Evolutionary conservation across 2,329 filamentous ascomycete genomes (phyloP).

Genomic region (Berkeleyomyces basicola): DNA sequence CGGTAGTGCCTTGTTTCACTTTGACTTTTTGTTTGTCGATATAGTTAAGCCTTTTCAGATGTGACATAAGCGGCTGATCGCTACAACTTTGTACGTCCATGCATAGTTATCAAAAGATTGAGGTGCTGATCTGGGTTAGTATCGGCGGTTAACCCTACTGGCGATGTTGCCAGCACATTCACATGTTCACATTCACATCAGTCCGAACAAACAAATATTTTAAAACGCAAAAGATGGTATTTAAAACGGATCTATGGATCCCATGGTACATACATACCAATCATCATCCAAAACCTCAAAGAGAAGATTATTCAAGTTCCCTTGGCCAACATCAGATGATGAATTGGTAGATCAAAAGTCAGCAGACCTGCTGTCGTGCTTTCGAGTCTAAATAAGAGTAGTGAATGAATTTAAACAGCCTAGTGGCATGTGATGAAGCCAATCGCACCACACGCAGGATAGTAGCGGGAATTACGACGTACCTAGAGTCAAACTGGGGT

Average conservation of each 20-base stretch:
- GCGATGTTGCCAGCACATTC: background rate
- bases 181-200: background rate
- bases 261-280: no score
- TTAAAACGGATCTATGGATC: background rate
- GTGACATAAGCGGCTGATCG: no score
- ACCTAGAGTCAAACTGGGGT: background rate
- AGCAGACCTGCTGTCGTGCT: constrained; percentile 12
- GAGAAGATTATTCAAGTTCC: background rate
- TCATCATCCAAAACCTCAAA: no score
- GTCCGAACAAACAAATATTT: background rate
- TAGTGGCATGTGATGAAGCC: background rate
- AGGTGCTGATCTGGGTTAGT: background rate
- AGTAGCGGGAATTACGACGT: background rate
- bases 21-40: no score
- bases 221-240: background rate
- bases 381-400: background rate
- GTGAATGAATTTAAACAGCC: background rate
- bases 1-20: no score
- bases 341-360: constrained; percentile 12
- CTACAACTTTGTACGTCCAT: no score
- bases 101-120: background rate
- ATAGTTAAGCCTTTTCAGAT: no score
- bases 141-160: background rate
- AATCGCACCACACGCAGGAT: background rate
- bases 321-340: background rate